phyloP scores from a whole-genome alignment of 345 rosid species.

The Eucalyptus grandis region DNA sequence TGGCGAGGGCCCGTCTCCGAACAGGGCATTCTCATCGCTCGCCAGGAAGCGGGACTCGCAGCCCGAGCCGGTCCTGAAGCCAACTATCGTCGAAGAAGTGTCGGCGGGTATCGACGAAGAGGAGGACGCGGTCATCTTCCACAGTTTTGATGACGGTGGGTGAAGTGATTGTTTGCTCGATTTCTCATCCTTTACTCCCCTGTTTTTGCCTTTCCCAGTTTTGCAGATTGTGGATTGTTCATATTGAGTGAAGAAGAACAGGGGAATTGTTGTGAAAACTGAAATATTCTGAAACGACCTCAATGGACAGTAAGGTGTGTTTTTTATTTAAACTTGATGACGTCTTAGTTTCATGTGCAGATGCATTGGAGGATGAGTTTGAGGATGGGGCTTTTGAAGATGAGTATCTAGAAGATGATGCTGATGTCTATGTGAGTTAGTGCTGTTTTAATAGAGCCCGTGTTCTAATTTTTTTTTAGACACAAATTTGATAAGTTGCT shows the following conservation, averaged over 20 bases:
- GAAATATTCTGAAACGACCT: neutral
- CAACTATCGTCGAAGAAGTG: constrained; percentile 25
- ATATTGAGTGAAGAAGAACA: neutral
- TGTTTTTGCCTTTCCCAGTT: neutral
- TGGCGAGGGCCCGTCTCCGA: neutral
- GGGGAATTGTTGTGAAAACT: neutral
- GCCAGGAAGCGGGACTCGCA: constrained; percentile 40
- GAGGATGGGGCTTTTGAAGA: constrained; percentile 21
- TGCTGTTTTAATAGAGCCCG: neutral
- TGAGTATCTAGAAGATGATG: constrained; percentile 29
- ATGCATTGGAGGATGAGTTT: constrained; percentile 22
- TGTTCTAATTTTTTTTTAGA: neutral
- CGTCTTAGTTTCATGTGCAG: constrained; percentile 9
- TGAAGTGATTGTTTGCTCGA: neutral
- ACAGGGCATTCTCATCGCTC: neutral
- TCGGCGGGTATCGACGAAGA: constrained; percentile 14
- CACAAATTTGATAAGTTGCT: neutral
- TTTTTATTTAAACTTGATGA: neutral
- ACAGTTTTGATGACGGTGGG: constrained; percentile 46
- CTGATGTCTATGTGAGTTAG: constrained; percentile 50
- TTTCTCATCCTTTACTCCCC: neutral
- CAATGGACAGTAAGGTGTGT: neutral
- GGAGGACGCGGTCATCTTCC: constrained; percentile 24
- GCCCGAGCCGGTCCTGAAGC: constrained; percentile 19
- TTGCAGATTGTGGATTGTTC: neutral